Conservation (phyloP, 495 filamentous ascomycete genomes). For the Aspergillus asperescens region DNA sequence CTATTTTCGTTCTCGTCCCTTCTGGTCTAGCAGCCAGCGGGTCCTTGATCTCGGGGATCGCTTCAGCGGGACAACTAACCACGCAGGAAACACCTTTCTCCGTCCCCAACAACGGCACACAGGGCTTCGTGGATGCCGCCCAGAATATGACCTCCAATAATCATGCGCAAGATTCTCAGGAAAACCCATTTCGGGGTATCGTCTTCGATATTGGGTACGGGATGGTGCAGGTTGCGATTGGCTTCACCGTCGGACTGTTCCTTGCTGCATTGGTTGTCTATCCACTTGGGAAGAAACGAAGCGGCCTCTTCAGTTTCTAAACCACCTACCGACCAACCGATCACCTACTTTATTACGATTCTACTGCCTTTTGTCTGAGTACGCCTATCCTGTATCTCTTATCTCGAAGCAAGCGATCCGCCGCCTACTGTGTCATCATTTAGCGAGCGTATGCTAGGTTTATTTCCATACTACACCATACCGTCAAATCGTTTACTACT, state of each 20-base stretch:
- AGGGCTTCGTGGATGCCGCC: constrained; percentile 44
- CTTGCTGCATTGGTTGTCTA: constrained; percentile 82
- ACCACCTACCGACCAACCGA: too few species aligned
- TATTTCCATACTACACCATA: too few species aligned
- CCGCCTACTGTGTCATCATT: too few species aligned
- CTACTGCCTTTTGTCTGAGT: too few species aligned
- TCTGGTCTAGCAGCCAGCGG: constrained; percentile 82
- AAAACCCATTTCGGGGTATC: constrained; percentile 40
- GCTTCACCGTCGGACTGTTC: constrained; percentile 87
- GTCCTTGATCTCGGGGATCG: constrained; percentile 75
- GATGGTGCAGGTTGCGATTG: constrained; percentile 90
- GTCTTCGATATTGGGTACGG: constrained; percentile 81
- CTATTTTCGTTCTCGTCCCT: constrained; percentile 92
- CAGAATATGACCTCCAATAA: constrained; percentile 26
- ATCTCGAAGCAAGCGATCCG: too few species aligned
- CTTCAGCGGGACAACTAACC: constrained; percentile 74
- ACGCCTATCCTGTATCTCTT: too few species aligned
- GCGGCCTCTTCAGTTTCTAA: constrained; percentile 77
- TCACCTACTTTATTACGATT: too few species aligned
- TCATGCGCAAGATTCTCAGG: background rate
- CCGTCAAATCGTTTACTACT: too few species aligned
- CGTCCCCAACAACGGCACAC: constrained; percentile 45
- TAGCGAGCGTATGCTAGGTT: too few species aligned
- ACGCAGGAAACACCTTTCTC: constrained; percentile 43
- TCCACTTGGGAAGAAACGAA: constrained; percentile 84